Conservation (phyloP, 495 filamentous ascomycete species). For the Penicillium chermesinum region DNA sequence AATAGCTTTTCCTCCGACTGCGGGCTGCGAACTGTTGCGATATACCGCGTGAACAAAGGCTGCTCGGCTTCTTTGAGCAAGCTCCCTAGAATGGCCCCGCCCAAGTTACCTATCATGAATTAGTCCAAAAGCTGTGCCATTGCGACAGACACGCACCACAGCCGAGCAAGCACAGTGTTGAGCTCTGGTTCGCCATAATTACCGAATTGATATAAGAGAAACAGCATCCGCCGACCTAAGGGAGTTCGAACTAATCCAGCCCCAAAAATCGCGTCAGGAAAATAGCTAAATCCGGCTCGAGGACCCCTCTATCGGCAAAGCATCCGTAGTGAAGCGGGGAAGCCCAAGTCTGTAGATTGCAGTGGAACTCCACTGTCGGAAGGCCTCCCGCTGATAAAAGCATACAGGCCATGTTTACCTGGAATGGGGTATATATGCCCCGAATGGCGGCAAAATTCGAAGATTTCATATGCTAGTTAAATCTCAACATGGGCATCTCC, state of each 20-base stretch:
- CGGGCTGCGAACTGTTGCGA: constrained; percentile 32
- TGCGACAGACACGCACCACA: constrained; percentile 24
- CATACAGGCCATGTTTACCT: no score
- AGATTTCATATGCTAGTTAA: no score
- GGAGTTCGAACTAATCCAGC: no score
- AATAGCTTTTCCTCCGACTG: constrained; percentile 14
- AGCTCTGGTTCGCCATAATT: constrained; percentile 14
- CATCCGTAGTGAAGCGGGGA: constrained; percentile 2
- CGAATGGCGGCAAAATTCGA: neutral
- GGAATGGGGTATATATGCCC: constrained; percentile 1
- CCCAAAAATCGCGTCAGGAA: no score
- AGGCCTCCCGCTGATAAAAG: constrained; percentile 1
- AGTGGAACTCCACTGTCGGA: neutral
- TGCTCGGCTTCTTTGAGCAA: constrained; percentile 16
- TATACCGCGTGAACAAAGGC: constrained; percentile 21
- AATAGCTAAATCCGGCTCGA: neutral
- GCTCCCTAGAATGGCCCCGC: constrained; percentile 32
- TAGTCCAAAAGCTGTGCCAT: constrained; percentile 1
- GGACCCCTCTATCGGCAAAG: neutral
- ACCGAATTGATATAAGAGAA: neutral
- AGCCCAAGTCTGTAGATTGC: neutral
- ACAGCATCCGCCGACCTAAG: neutral
- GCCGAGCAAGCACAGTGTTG: constrained; percentile 32
- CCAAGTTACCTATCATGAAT: constrained; percentile 29
- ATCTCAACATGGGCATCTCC: constrained; percentile 20